Evolutionary conservation across 2,329 filamentous ascomycete genomes (phyloP), one percentile per base, ranked within the genome.

Genomic region (Trichoderma harzianum): DNA sequence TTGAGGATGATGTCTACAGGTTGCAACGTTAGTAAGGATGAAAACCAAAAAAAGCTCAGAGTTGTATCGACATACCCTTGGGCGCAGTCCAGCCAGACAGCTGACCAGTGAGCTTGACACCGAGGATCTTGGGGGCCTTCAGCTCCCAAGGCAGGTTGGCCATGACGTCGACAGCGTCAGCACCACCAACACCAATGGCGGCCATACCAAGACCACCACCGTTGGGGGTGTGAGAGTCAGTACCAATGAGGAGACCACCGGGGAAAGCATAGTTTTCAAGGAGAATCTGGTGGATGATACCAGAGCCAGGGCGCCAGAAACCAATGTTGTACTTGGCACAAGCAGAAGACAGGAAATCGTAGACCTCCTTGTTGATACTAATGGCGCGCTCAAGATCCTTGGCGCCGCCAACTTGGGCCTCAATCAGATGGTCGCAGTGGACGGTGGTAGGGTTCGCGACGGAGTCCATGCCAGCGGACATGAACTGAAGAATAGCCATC

Each of bases 261-360:
- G 96, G 96, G 92, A 98, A 98, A 83, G 95, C 95, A 84, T 98
- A 98, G 89, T 98, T 98, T 87, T 99, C 96, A 72, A 98, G 90
- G 75, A 98, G 85, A 81, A 98, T 98, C 88, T 98, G 96, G 87
- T 99, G 96, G 79, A 99, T 99, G 83, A 98, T 99, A 89, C 96
- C 96, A 82, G 95, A 98, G 78, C 96, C 96, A 76, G 96, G 96
- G 84, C 90, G 94, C 96, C 96, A 99, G 92, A 98, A 98, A 87
- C 96, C 96, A 83, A 98, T 98, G 89, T 98, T 95, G 89, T 98
- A 99, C 88, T 98, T 99, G 81, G 95, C 95, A 83, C 95, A 98
- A 76, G 95, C 93, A 75, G 91, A 91, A 74, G 94, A 90, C 81
- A 99, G 86, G 89, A 99, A 99, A 85, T 98, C 93, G 86, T 98